A percentile compares a stretch with the other conserved stretches of the same genome.
These are phyloP conservation scores for Picochlorum sp. DNA, from an alignment of 139 green algal genomes.

Conservation along the genomic window DNA sequence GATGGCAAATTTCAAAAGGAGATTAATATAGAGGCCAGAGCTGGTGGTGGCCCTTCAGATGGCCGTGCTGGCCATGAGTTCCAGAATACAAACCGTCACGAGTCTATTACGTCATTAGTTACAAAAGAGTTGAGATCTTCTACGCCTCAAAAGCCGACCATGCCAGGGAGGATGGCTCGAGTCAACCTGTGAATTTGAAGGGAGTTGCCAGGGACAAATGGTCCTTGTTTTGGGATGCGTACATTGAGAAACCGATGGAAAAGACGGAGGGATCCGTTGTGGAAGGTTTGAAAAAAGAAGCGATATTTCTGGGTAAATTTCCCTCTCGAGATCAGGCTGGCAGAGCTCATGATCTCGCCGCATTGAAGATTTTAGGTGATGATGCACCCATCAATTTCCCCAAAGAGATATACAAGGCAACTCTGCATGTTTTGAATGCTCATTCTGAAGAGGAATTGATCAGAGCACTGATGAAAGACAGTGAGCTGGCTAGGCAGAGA, in stretches of 20 bases:
- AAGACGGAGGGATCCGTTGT: background rate
- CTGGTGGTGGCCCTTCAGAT: background rate
- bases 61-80: background rate
- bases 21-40: background rate
- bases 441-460: slow-evolving; percentile 16
- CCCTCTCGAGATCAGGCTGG: slow-evolving; percentile 18
- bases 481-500: slow-evolving; percentile 6
- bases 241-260: background rate
- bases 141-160: background rate
- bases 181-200: background rate
- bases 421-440: slow-evolving; percentile 12
- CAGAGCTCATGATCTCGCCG: slow-evolving; percentile 18
- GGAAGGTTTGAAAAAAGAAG: slow-evolving; percentile 6
- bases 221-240: slow-evolving; percentile 25
- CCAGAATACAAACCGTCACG: background rate
- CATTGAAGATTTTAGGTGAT: slow-evolving; percentile 16
- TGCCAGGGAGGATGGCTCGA: background rate
- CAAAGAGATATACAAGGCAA: background rate
- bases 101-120: slow-evolving; percentile 16
- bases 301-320: slow-evolving; percentile 24
- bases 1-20: background rate
- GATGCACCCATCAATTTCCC: slow-evolving; percentile 17
- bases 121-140: slow-evolving; percentile 10
- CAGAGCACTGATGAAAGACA: slow-evolving; percentile 18
- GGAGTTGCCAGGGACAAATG: slow-evolving; percentile 15